Conservation (phyloP, 768 basidiomycete genomes). For the Arthromyces matolae region DNA sequence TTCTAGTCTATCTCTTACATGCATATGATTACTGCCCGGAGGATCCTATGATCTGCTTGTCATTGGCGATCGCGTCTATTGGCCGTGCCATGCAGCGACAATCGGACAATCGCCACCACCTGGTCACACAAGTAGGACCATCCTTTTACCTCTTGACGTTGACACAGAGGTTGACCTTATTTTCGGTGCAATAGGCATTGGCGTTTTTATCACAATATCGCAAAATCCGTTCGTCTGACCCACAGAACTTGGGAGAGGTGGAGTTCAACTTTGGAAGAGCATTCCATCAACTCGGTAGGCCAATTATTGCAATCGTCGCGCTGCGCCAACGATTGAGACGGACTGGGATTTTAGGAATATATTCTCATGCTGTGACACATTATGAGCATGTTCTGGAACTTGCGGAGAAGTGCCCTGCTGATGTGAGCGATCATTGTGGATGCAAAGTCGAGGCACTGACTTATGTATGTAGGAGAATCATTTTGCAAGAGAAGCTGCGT, state of each 20-base stretch:
- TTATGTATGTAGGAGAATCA: conserved; percentile 34
- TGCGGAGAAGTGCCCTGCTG: conserved; percentile 38
- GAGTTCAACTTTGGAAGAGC: conserved; percentile 91
- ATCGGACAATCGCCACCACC: conserved; percentile 89
- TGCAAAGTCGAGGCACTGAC: too few species aligned
- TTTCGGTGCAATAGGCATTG: conserved; percentile 54
- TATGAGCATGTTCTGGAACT: conserved; percentile 74
- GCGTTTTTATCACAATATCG: conserved; percentile 85
- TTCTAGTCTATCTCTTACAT: conserved; percentile 65
- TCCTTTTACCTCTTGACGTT: not conserved
- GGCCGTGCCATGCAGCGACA: conserved; percentile 93
- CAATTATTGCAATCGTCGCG: not conserved
- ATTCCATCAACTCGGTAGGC: conserved; percentile 88
- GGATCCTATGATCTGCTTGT: conserved; percentile 83
- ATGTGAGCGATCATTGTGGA: conserved; percentile 25
- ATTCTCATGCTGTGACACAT: conserved; percentile 78
- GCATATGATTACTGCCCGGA: conserved; percentile 82
- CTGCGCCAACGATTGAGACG: too few species aligned
- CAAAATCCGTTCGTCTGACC: conserved; percentile 44
- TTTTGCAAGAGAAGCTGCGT: conserved; percentile 75
- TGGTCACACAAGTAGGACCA: conserved; percentile 59
- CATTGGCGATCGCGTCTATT: conserved; percentile 78
- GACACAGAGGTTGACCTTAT: not conserved
- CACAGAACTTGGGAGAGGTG: conserved; percentile 60
- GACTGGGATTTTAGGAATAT: conserved; percentile 69